Conservation (phyloP, 148 eudicot species). For the Chenopodium formosanum region DNA sequence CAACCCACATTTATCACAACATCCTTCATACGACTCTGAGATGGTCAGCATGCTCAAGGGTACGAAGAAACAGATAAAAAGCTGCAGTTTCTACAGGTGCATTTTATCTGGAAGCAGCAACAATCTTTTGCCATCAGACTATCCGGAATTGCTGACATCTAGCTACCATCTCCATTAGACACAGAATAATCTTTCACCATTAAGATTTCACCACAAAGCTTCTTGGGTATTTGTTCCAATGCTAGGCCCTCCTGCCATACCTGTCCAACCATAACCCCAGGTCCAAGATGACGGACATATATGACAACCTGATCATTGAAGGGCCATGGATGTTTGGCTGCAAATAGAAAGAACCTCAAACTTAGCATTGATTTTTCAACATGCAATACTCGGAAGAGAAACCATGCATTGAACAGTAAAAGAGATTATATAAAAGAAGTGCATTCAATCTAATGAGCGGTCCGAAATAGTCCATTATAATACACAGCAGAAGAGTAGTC, state of each 20-base stretch:
- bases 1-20: not conserved
- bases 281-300: conserved; percentile 74
- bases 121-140: not conserved
- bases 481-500: too few relatives aligned
- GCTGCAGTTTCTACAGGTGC: not conserved
- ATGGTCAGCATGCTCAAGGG: not conserved
- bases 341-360: conserved; percentile 4
- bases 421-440: too few relatives aligned
- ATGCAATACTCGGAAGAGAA: conserved; percentile 1
- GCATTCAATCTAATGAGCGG: too few relatives aligned
- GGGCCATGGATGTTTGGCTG: conserved; percentile 77
- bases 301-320: conserved; percentile 72
- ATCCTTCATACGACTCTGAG: not conserved
- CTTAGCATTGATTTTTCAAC: not conserved
- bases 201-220: conserved; percentile 64
- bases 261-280: conserved; percentile 79
- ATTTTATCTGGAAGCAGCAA: not conserved
- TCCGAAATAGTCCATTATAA: too few relatives aligned
- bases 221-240: conserved; percentile 71
- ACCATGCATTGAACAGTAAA: not conserved
- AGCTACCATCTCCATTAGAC: conserved; percentile 2
- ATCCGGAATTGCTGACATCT: not conserved
- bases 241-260: conserved; percentile 83
- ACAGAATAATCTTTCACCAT: conserved; percentile 61
- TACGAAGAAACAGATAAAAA: not conserved